phyloP scores from a whole-genome alignment of 495 filamentous ascomycete species.

The Lentithecium fluviatile region DNA sequence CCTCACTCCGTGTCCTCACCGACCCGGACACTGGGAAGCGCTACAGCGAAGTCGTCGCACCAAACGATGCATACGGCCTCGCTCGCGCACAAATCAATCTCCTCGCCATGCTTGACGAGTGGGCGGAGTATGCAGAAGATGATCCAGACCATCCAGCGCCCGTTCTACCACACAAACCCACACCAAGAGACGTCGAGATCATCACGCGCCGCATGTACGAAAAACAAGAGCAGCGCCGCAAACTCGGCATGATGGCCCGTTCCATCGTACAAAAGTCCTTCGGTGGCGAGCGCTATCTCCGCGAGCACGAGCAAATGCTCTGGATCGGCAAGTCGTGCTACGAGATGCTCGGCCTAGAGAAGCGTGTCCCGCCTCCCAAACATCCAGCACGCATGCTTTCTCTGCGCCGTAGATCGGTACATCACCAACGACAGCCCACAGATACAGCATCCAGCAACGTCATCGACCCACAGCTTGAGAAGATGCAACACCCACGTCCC shows the following conservation, averaged over 20 bases:
- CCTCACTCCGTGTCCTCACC: slow-evolving; percentile 62
- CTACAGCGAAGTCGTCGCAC: slow-evolving; percentile 62
- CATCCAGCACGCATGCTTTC: slow-evolving; percentile 31
- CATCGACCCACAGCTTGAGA: slow-evolving; percentile 33
- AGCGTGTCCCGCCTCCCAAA: slow-evolving; percentile 10
- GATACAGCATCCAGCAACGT: slow-evolving; percentile 16
- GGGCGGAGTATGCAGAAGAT: slow-evolving; percentile 56
- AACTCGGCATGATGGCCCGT: slow-evolving; percentile 60
- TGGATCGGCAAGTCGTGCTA: slow-evolving; percentile 56
- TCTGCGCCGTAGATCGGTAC: background rate
- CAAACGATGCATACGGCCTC: slow-evolving; percentile 59
- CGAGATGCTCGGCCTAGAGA: slow-evolving; percentile 31
- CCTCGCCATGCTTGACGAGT: slow-evolving; percentile 60
- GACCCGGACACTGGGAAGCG: slow-evolving; percentile 57
- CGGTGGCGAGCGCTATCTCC: slow-evolving; percentile 60
- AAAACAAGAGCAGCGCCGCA: slow-evolving; percentile 57
- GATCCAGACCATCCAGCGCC: slow-evolving; percentile 43
- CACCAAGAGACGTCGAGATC: slow-evolving; percentile 51
- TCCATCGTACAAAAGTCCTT: slow-evolving; percentile 62
- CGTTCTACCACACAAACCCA: slow-evolving; percentile 51
- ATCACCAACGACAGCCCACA: background rate
- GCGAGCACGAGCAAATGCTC: slow-evolving; percentile 70
- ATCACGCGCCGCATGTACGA: slow-evolving; percentile 63
- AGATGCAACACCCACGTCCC: slow-evolving; percentile 36
- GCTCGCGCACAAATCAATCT: slow-evolving; percentile 63